Base-by-base conservation (phyloP, 2,329 filamentous ascomycete species). In the Hortaea sp. region DNA sequence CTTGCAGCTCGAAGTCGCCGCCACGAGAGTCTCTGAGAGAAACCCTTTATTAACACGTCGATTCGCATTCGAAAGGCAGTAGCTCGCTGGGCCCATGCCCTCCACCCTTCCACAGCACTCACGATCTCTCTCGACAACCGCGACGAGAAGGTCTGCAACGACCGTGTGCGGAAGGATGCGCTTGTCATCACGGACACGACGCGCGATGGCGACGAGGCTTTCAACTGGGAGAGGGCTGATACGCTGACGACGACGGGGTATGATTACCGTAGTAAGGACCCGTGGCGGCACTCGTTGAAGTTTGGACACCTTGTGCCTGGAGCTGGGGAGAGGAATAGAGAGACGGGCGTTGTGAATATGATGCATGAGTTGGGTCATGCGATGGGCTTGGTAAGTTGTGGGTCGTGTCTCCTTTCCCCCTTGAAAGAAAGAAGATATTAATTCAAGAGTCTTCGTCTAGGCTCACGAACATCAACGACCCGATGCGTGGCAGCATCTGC, bases 121-220 rank as follows among this genome's bases (percentile, higher is more conserved):
- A 34, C 34, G 1, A 51, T 56, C 20, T 43, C 47, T 0, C 50
- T 49, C 2, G 55, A 53, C 35, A 47, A 47, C 47, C 29, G 45
- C 12, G 10, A 42, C 20, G 7, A 29, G 43, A 3, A 42, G 7
- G 29, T 45, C 2, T 46, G 48, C 13, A 13, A 42, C 20, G 6
- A 3, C 4, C n/a, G 43, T 5, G 41, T 39, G 5, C 43, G 44
- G 1, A 20, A 32, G 4, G 54, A 57, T 42, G 44, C 53, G 7
- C 45, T 57, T 28, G 41, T 54, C 2, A 55, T 57, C 7, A 43
- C 28, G 1, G 55, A 57, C 12, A 43, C 42, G 11, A 55, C 54
- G 4, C 49, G 37, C 27, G 49, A 55, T 31, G 45, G 39, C 1
- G 48, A 55, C 34, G 45, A 49, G 6, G 47, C 38, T 6, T 50